A percentile compares a stretch with the other conserved stretches of the same genome.
Conservation (phyloP, 192 early-diverging fungal species). For the Umbelopsis isabellina region DNA sequence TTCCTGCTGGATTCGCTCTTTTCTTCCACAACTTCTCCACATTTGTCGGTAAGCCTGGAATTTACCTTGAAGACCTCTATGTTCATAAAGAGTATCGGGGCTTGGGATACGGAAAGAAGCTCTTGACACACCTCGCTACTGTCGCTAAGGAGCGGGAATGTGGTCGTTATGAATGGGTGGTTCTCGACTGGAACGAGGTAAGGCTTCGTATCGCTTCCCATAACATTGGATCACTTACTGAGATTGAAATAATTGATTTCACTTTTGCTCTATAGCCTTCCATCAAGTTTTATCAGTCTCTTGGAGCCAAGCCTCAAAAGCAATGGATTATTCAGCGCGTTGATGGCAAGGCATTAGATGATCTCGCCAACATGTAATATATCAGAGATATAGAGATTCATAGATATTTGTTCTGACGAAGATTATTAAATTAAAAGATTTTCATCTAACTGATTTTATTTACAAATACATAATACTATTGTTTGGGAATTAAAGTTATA, state of each 20-base stretch:
- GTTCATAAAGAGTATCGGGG: constrained; percentile 66
- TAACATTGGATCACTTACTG: neutral
- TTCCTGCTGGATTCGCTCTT: constrained; percentile 78
- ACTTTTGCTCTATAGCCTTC: constrained; percentile 45
- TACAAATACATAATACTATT: no score
- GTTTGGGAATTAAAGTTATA: neutral
- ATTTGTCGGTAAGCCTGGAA: constrained; percentile 70
- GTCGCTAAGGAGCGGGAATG: constrained; percentile 68
- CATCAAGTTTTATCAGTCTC: constrained; percentile 72
- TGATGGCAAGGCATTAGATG: constrained; percentile 56
- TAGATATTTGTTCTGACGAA: neutral
- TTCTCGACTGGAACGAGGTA: constrained; percentile 81
- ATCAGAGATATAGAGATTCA: neutral
- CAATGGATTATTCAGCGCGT: constrained; percentile 83
- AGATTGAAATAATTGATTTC: neutral
- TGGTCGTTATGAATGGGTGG: constrained; percentile 82
- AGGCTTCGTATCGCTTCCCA: neutral
- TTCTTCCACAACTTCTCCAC: constrained; percentile 88
- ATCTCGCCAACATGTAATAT: constrained; percentile 50
- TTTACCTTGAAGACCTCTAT: constrained; percentile 89
- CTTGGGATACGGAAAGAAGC: constrained; percentile 66
- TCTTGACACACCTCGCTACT: constrained; percentile 71
- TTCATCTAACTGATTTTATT: no score
- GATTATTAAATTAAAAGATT: no score
- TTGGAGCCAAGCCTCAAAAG: constrained; percentile 68